Evolutionary conservation across 176 grass and related monocot species (phyloP), one percentile per base, ranked within the genome.

Genomic region (Panicum miliaceum): DNA sequence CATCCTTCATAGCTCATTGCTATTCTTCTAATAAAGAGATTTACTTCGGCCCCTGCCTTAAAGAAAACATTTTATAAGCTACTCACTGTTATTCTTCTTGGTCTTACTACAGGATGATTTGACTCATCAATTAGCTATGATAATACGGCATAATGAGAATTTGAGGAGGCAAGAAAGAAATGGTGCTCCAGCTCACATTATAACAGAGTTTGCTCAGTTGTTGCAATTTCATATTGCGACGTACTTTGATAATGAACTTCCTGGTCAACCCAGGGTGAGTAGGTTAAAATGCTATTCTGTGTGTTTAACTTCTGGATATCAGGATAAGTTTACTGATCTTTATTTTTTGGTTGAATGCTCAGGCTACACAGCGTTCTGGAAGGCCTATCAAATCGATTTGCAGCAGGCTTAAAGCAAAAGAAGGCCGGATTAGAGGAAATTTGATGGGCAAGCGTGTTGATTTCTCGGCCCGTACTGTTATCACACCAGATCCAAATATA

Each of bases 361-460:
- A 98, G 96, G 96, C 96, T 25, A 95, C 96, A 76, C 96, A 98
- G 42, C 85, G 93, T 75, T 98, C 93, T 72, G 96, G 96, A 81
- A 86, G 96, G 84, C 96, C 96, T 67, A 98, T 98, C 71, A 98
- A 98, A 82, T 98, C 96, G 63, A 98, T 98, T 85, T 98, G 96
- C 88, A 98, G 91, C 63, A 92, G 96, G 43, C 80, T 98, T 23
- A 98, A 98, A 82, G 96, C 96, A 18, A 98, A 98, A 90, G 96
- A 98, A 90, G 96, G 96, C 54, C 91, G 96, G 15, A 98, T 98
- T 86, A 95, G 96, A 91, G 96, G 96, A 36, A 98, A 98, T 72
- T 93, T 98, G 84, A 98, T 98, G 96, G 93, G 96, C 20, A 98
- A 98, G 80, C 90, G 93, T 86, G 96, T 98, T 74, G 96, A 98